Evolutionary conservation across 140 eudicot genomes (phyloP), one percentile per base, ranked within the genome.

Genomic region (Erigeron philadelphicus): DNA sequence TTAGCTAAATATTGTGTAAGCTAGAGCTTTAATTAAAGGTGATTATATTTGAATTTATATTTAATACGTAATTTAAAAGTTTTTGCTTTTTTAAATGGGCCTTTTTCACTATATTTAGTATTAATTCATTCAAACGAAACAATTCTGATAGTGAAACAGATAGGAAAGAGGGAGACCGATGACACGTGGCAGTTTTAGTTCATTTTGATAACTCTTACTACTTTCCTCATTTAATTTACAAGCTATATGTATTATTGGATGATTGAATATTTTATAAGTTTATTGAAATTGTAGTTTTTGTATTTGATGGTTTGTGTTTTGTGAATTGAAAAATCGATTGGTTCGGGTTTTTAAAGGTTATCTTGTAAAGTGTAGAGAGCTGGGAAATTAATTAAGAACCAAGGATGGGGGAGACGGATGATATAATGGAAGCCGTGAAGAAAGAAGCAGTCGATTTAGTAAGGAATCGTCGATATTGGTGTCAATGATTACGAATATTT

Each of bases 371-470:
- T 38, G 38, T 31, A 31, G 38, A 60, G 64, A 63, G 54, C 42
- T 42, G 71, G 74, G 72, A 47, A 66, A 40, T 64, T 49, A 66
- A 40, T 64, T 49, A 60, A 41, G 75, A 76, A 43, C 43, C 11
- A 11, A 8, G 52, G 66, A 88, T 85, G 95, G 87, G 78, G 76
- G 88, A 67, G 35, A 79, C 75, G n/a, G 87, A 84, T 38, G 95
- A 88, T 11, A 67, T 68, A 0, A 69, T 88, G 91, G 91, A 88
- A 61, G 91, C 91, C 63, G 82, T 88, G 73, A 82, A 82, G 83
- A 72, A 52, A 62, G 95, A 87, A 66, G 84, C 87, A 60, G 91
- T 88, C 25, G 91, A 88, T 79, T 88, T 88, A 87, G 95, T 88
- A 71, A 41, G 82, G 8, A 54, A 38, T 61, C 13, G 52, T 76